Evolutionary conservation across 495 filamentous ascomycete genomes (phyloP).

Genomic region (Hypomontagnella submonticulosa): DNA sequence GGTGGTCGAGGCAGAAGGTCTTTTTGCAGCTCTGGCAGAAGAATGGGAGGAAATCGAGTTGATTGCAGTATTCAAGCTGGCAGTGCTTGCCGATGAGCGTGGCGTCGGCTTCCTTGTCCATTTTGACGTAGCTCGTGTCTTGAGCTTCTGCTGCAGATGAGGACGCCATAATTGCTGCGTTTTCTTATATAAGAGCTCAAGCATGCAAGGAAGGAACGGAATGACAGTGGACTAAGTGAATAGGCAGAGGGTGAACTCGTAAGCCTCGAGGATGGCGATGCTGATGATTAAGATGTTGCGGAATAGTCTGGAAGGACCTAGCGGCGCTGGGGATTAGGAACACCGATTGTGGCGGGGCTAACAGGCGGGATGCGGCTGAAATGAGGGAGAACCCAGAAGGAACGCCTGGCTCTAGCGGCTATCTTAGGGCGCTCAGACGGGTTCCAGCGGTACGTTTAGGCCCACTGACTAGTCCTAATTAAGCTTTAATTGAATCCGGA

Average conservation of each 20-base stretch:
- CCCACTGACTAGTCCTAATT: conserved; percentile 22
- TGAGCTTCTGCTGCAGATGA: conserved; percentile 44
- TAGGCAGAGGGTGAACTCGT: conserved; percentile 43
- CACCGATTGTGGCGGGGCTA: neutral
- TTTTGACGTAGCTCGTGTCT: conserved; percentile 61
- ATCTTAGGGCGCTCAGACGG: neutral
- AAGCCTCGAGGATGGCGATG: conserved; percentile 42
- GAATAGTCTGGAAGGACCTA: conserved; percentile 48
- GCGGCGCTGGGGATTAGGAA: conserved; percentile 10
- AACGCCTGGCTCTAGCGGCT: conserved; percentile 9
- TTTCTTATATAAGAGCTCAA: conserved; percentile 25
- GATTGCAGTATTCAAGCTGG: conserved; percentile 88
- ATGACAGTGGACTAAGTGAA: neutral
- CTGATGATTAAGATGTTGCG: conserved; percentile 43
- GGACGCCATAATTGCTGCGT: conserved; percentile 45
- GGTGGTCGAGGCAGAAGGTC: conserved; percentile 95
- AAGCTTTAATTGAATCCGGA: conserved; percentile 17
- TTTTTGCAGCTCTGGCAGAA: conserved; percentile 86
- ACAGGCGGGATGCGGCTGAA: neutral
- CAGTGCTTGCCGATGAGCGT: conserved; percentile 90
- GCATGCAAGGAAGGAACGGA: neutral
- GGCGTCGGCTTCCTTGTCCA: conserved; percentile 75
- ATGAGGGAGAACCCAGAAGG: neutral
- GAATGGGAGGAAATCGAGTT: conserved; percentile 97
- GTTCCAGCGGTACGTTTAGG: neutral